Conservation (phyloP, 169 alveolate species). For the Eimeria acervulina region DNA sequence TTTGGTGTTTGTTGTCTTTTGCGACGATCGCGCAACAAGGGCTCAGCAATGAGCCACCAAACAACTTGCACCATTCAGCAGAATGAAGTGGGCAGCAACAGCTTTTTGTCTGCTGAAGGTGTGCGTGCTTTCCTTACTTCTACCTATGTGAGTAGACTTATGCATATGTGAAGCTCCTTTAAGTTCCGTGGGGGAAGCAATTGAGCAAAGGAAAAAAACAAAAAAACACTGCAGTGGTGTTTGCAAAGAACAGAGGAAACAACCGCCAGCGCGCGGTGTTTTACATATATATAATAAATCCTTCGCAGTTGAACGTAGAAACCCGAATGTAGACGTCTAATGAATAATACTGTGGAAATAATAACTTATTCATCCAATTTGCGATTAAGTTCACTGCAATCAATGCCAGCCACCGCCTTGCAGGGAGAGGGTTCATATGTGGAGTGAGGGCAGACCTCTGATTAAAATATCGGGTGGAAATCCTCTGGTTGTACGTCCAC, state of each 20-base stretch:
- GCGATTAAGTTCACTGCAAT: no score
- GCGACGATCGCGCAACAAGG: not conserved
- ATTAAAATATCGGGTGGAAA: not conserved
- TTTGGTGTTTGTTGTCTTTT: not conserved
- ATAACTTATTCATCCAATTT: no score
- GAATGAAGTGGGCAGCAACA: not conserved
- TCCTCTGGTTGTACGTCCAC: not conserved
- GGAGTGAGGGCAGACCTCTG: no score
- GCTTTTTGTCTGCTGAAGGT: not conserved
- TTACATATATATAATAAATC: no score
- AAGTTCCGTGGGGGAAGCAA: not conserved
- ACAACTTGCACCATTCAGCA: not conserved
- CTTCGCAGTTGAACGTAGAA: no score
- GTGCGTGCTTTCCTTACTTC: not conserved
- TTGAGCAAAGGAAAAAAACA: not conserved
- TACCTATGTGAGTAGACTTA: not conserved
- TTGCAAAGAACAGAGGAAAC: not conserved
- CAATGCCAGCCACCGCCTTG: not conserved
- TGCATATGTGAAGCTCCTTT: not conserved
- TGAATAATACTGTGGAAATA: no score
- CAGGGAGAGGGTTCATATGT: no score
- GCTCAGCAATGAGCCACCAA: not conserved
- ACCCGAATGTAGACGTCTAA: no score
- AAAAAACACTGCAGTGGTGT: not conserved
- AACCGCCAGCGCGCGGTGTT: no score